These are phyloP conservation scores for Ophiocytium majus DNA, from an alignment of 352 stramenopile genomes.

Conservation along the genomic window DNA sequence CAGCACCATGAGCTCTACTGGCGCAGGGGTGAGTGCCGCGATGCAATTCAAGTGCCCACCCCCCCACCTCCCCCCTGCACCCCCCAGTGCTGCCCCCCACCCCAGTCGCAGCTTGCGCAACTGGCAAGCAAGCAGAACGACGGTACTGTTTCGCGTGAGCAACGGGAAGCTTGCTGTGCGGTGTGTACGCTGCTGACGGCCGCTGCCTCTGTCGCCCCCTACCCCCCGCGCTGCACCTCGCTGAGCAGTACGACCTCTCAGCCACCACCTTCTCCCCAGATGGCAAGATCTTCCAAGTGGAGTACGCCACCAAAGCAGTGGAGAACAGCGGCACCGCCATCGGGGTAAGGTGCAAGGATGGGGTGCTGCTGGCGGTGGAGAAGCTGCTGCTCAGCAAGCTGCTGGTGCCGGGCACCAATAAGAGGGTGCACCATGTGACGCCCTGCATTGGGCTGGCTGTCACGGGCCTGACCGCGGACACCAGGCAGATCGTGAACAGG, in stretches of 20 bases:
- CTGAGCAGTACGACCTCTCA: conserved; percentile 71
- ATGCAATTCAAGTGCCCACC: background rate
- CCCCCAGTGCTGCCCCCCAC: background rate
- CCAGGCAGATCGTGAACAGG: conserved; percentile 90
- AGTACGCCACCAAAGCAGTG: conserved; percentile 96
- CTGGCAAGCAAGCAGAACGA: background rate
- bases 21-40: conserved; percentile 11
- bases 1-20: conserved; percentile 23
- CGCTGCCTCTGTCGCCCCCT: background rate
- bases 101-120: background rate
- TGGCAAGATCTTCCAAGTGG: conserved; percentile 94
- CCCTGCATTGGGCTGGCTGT: conserved; percentile 63
- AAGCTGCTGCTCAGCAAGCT: conserved; percentile 83
- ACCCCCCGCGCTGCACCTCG: background rate
- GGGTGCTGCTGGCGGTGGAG: conserved; percentile 93
- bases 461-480: conserved; percentile 90
- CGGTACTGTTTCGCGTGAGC: background rate
- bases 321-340: conserved; percentile 92
- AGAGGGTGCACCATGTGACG: conserved; percentile 42
- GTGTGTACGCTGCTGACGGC: background rate
- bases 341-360: conserved; percentile 94
- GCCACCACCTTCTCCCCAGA: conserved; percentile 95
- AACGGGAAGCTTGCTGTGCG: background rate
- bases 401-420: conserved; percentile 70
- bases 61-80: no score